phyloP scores from a whole-genome alignment of 2,329 filamentous ascomycete species.

The Claviceps digitariae region DNA sequence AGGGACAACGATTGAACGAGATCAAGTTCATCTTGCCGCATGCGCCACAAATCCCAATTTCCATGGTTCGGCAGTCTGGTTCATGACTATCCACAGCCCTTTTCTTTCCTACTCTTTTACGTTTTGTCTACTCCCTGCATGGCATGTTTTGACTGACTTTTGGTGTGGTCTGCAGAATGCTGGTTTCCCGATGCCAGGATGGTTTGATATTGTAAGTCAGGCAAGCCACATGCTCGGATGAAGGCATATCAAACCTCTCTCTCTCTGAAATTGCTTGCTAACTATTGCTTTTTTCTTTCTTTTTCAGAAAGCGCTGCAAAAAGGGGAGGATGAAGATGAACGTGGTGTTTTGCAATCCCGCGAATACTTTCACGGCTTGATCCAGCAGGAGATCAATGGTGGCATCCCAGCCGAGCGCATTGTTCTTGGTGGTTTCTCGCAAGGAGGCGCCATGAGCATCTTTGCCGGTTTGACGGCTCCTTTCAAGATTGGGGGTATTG shows the following conservation, averaged over 20 bases:
- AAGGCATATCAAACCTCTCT: background rate
- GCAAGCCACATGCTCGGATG: background rate
- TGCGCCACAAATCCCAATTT: slow-evolving; percentile 76
- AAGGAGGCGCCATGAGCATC: slow-evolving; percentile 76
- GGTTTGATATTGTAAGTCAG: slow-evolving; percentile 61
- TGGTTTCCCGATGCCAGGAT: slow-evolving; percentile 72
- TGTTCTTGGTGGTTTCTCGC: slow-evolving; percentile 68
- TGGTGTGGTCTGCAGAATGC: slow-evolving; percentile 41
- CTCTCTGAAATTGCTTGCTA: background rate
- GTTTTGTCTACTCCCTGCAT: background rate
- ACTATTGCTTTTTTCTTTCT: background rate
- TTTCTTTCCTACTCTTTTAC: background rate
- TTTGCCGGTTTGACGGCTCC: slow-evolving; percentile 60
- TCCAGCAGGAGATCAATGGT: slow-evolving; percentile 64
- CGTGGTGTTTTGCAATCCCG: slow-evolving; percentile 46
- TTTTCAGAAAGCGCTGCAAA: slow-evolving; percentile 20
- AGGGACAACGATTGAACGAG: slow-evolving; percentile 67
- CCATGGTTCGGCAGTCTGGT: slow-evolving; percentile 29
- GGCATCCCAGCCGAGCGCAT: slow-evolving; percentile 72
- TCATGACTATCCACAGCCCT: background rate
- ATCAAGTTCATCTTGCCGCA: slow-evolving; percentile 92
- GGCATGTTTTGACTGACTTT: background rate
- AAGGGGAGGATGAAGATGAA: slow-evolving; percentile 44
- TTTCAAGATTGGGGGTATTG: slow-evolving; percentile 67
- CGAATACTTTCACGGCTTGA: slow-evolving; percentile 61